A percentile compares a stretch with the other conserved stretches of the same genome.
phyloP scores from a whole-genome alignment of 1,284 basidiomycete species.

The Trichosporon faecale region DNA sequence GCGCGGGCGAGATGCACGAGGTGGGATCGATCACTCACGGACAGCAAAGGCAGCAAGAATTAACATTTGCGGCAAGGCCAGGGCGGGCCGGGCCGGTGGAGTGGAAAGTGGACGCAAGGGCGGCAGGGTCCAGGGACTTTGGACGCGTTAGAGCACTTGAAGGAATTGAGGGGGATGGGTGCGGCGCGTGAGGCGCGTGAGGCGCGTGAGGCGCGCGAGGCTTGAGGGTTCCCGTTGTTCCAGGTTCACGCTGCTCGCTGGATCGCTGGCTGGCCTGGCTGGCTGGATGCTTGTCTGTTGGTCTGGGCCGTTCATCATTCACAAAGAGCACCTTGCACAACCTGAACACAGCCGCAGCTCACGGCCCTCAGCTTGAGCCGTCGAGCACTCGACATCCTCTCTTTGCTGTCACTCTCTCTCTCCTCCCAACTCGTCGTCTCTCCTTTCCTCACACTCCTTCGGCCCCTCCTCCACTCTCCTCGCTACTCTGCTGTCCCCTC shows the following conservation, averaged over 20 bases:
- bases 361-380: background rate
- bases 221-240: background rate
- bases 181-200: background rate
- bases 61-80: background rate
- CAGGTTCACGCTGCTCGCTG: background rate
- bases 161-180: background rate
- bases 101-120: background rate
- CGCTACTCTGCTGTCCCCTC: background rate
- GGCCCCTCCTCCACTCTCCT: background rate
- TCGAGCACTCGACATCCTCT: background rate
- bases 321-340: background rate
- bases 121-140: background rate
- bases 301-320: background rate
- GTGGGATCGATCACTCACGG: too few species aligned
- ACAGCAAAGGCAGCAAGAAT: background rate
- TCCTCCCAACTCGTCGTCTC: background rate
- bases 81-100: background rate
- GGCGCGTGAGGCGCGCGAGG: background rate
- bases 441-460: background rate
- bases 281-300: background rate
- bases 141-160: background rate
- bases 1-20: too few species aligned
- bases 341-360: background rate
- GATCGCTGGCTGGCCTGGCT: background rate
- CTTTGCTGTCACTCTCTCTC: background rate